These are phyloP conservation scores for Buxus sempervirens DNA, from an alignment of 164 flowering plant species.

Conservation along the genomic window DNA sequence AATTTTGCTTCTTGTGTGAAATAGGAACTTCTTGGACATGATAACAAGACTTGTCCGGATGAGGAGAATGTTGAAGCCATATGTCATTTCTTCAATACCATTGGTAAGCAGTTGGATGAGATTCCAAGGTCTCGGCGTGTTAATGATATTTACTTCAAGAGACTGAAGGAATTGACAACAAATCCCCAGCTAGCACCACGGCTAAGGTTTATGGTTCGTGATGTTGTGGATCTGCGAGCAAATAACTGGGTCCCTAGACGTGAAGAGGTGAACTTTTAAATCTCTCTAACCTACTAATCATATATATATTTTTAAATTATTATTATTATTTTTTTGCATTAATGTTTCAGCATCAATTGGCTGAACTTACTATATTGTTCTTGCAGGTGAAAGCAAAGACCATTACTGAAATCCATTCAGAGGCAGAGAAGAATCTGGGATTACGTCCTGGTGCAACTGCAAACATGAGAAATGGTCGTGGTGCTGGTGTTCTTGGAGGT, in stretches of 20 bases:
- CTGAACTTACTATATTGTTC: neutral
- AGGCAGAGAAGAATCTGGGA: constrained; percentile 87
- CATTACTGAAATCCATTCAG: constrained; percentile 85
- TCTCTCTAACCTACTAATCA: neutral
- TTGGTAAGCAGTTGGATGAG: constrained; percentile 97
- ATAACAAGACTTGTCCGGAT: constrained; percentile 65
- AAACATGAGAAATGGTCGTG: constrained; percentile 63
- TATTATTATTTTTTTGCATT: neutral
- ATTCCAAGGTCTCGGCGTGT: constrained; percentile 62
- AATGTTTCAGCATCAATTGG: neutral
- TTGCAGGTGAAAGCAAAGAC: constrained; percentile 88
- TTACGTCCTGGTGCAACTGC: constrained; percentile 87
- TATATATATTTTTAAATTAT: too few relatives aligned
- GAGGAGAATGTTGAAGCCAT: constrained; percentile 99
- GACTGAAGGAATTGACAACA: constrained; percentile 64
- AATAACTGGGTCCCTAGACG: constrained; percentile 91
- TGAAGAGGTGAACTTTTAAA: constrained; percentile 61
- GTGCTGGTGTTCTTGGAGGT: constrained; percentile 39
- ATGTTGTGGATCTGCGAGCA: constrained; percentile 78
- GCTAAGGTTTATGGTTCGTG: constrained; percentile 75
- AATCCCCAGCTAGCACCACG: constrained; percentile 73
- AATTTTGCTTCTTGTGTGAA: constrained; percentile 6
- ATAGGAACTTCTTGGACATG: constrained; percentile 85
- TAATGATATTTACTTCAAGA: constrained; percentile 68
- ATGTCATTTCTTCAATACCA: constrained; percentile 86